Base-by-base conservation (phyloP, 1,284 basidiomycete genomes). In the Agroathelia rolfsii region DNA sequence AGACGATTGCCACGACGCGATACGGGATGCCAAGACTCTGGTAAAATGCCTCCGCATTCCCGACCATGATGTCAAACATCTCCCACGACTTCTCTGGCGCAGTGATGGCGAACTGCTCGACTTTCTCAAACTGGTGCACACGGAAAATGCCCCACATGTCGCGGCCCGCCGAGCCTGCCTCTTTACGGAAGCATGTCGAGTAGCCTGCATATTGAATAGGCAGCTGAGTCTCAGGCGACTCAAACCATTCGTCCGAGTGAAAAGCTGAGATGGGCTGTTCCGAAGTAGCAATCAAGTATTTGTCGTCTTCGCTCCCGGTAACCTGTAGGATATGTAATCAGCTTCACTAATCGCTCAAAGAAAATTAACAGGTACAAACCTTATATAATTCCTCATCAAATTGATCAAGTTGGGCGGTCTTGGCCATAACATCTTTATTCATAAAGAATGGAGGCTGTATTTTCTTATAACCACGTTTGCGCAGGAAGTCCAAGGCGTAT, bases 61-160 rank as follows among this genome's bases (percentile, higher is more conserved):
- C 74, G 28, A 97, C 55, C 94, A 98, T 98, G 42, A 66, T 61
- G 42, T 98, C 87, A 49, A 98, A 85, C 76, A 83, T 83, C 51
- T 81, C 84, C 80, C 93, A 93, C 51, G 90, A 95, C 55, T 87
- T 81, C 46, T 84, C 82, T 1, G 95, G 93, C 34, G 90, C 84
- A 14, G 93, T 96, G 47, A 99, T 74, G 64, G 85, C 82, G 62
- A 98, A 98, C 65, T 95, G 77, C 57, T 99, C 95, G 33, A 99
- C 73, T 65, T 99, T 99, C 62, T 99, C 95, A 48, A 99, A 99
- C 61, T 99, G 95, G 58, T 99, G 95, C 32, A 98, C 93, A 22
- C 95, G 87, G 78, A 98, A 98, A 60, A 97, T 96, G 38, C 94
- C 95, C 92, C 94, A 97, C 63, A 95, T 97, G 51, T 99, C 95